phyloP scores from a whole-genome alignment of 495 filamentous ascomycete genomes.

The Penicillium cosmopolitanum region DNA sequence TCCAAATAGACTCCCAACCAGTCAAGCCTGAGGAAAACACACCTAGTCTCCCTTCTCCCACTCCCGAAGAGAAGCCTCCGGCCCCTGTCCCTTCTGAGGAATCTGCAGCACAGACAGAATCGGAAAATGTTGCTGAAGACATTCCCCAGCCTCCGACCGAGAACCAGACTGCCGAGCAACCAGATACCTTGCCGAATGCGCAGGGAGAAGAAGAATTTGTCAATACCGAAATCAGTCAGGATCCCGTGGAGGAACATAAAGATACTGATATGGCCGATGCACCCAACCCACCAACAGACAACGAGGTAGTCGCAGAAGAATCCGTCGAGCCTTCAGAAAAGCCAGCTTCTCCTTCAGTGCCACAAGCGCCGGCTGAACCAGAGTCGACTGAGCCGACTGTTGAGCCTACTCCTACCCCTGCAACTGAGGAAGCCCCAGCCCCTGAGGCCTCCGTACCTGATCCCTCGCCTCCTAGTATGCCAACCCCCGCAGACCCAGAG shows the following conservation, averaged over 20 bases:
- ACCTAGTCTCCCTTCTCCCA: conserved; percentile 5
- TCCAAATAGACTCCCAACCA: conserved; percentile 9
- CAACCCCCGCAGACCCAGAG: conserved; percentile 3
- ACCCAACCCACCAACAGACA: conserved; percentile 7
- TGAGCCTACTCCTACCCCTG: conserved; percentile 1
- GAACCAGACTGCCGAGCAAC: background rate
- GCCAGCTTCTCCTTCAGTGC: conserved; percentile 4
- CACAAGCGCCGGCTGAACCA: background rate
- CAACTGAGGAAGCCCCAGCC: conserved; percentile 1
- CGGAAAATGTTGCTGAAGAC: background rate
- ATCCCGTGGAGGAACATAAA: conserved; percentile 9
- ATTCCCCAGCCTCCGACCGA: background rate
- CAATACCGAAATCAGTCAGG: background rate
- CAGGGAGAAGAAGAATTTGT: background rate
- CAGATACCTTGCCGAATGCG: background rate
- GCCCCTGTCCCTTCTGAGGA: conserved; percentile 8
- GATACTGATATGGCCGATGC: conserved; percentile 20
- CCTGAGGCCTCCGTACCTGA: background rate
- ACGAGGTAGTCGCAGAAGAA: conserved; percentile 1
- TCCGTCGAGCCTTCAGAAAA: conserved; percentile 5
- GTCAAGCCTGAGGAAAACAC: background rate
- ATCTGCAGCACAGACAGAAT: conserved; percentile 3
- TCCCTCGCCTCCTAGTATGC: background rate
- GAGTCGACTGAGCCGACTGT: conserved; percentile 1
- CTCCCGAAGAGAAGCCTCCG: conserved; percentile 4